These are phyloP conservation scores for Pachysandra terminalis DNA, from an alignment of 164 flowering plant species.

Conservation along the genomic window DNA sequence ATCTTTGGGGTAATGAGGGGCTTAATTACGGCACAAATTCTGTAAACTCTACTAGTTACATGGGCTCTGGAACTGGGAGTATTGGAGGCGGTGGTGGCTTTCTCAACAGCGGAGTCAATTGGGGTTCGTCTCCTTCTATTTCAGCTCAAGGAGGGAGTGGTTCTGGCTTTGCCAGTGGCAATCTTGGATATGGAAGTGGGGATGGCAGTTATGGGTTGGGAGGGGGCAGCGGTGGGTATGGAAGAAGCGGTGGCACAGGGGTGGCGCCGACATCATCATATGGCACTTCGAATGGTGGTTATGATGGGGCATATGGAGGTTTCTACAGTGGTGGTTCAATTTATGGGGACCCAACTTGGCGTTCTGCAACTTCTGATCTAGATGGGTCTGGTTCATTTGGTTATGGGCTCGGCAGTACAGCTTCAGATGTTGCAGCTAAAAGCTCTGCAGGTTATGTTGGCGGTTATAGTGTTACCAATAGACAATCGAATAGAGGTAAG, in stretches of 20 bases:
- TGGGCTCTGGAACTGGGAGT: slow-evolving; percentile 46
- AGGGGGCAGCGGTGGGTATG: slow-evolving; percentile 44
- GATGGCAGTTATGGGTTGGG: slow-evolving; percentile 42
- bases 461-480: slow-evolving; percentile 57
- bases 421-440: slow-evolving; percentile 49
- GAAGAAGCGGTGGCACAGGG: slow-evolving; percentile 44
- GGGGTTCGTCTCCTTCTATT: slow-evolving; percentile 48
- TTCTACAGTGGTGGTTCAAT: slow-evolving; percentile 40
- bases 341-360: slow-evolving; percentile 69
- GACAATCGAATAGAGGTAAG: slow-evolving; percentile 78
- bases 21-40: slow-evolving; percentile 34
- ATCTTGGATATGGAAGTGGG: slow-evolving; percentile 32
- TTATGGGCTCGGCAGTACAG: slow-evolving; percentile 50
- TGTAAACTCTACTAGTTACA: slow-evolving; percentile 30
- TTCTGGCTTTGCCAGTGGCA: slow-evolving; percentile 24
- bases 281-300: slow-evolving; percentile 45
- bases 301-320: slow-evolving; percentile 44
- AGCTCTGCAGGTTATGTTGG: slow-evolving; percentile 52
- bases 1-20: slow-evolving; percentile 62
- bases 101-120: slow-evolving; percentile 44
- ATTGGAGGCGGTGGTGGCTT: slow-evolving; percentile 40
- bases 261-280: slow-evolving; percentile 30
- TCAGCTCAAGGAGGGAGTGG: slow-evolving; percentile 36
- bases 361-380: slow-evolving; percentile 51
- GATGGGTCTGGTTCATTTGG: slow-evolving; percentile 57